Percentiles rank a stretch among this genome's conserved stretches.
phyloP scores from a whole-genome alignment of 768 basidiomycete genomes.

The Naganishia antarctica region DNA sequence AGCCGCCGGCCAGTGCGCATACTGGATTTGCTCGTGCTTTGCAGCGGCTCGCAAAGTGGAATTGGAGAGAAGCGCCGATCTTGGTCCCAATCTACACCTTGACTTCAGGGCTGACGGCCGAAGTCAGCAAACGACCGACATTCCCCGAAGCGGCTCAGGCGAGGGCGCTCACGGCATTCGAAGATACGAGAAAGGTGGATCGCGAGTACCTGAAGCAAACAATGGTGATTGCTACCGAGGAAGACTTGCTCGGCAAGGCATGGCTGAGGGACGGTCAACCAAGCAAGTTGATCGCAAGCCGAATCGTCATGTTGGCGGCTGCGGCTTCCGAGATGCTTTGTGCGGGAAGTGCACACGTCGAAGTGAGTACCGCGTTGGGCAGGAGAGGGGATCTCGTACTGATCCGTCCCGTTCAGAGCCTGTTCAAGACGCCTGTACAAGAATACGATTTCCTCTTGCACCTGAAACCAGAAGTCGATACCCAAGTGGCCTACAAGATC shows the following conservation, averaged over 20 bases:
- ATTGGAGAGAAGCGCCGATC: slow-evolving; percentile 59
- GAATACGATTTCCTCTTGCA: slow-evolving; percentile 83
- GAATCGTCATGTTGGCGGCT: slow-evolving; percentile 66
- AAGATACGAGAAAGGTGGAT: slow-evolving; percentile 43
- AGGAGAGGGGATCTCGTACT: background rate
- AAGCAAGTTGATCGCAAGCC: slow-evolving; percentile 65
- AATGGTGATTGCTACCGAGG: slow-evolving; percentile 74
- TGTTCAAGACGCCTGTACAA: slow-evolving; percentile 75
- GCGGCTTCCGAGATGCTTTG: slow-evolving; percentile 65
- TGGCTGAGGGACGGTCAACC: slow-evolving; percentile 68
- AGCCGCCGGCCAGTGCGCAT: slow-evolving; percentile 66
- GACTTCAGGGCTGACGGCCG: slow-evolving; percentile 37
- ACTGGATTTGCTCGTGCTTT: slow-evolving; percentile 63
- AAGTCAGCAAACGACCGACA: slow-evolving; percentile 24
- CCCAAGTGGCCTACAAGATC: slow-evolving; percentile 21
- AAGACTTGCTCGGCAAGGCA: slow-evolving; percentile 65
- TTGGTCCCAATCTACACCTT: slow-evolving; percentile 66
- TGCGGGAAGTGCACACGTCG: slow-evolving; percentile 56
- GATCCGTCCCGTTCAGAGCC: slow-evolving; percentile 54
- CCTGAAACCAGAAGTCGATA: slow-evolving; percentile 55
- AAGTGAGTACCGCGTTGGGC: slow-evolving; percentile 52
- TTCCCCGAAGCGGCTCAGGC: slow-evolving; percentile 22
- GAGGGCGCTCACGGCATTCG: slow-evolving; percentile 48
- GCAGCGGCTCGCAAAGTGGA: slow-evolving; percentile 71
- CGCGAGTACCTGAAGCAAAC: slow-evolving; percentile 53